These are phyloP conservation scores for Knoxdaviesia capensis DNA, from an alignment of 2,329 filamentous ascomycete species.

Conservation along the genomic window DNA sequence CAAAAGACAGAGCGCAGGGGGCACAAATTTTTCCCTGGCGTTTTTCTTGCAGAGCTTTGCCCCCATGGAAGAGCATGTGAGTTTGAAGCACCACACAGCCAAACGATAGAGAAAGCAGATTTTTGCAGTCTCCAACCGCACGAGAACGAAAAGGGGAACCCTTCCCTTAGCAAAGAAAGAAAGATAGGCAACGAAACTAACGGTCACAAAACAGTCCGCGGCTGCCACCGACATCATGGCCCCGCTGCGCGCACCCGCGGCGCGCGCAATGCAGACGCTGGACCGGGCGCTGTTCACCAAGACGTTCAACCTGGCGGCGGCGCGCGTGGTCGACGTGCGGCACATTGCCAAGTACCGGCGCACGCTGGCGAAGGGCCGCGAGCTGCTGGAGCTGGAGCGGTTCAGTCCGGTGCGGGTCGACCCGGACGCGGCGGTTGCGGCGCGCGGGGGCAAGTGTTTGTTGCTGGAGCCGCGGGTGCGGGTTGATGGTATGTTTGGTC, in stretches of 20 bases:
- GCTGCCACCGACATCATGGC: constrained; percentile 18
- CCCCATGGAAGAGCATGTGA: no score
- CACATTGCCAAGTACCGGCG: constrained; percentile 55
- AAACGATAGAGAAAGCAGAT: no score
- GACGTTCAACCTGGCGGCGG: constrained; percentile 57
- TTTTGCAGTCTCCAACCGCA: no score
- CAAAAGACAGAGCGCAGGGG: no score
- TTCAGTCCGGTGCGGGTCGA: constrained; percentile 42
- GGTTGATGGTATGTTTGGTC: constrained; percentile 19
- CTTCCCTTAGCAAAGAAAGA: no score
- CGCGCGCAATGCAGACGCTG: constrained; percentile 59
- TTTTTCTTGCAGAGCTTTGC: no score
- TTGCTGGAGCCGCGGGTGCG: constrained; percentile 37
- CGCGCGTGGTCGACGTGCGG: constrained; percentile 53
- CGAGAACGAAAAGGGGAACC: no score
- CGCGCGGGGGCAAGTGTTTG: constrained; percentile 39
- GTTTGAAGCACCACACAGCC: no score
- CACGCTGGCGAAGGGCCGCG: constrained; percentile 41
- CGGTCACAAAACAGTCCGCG: no score
- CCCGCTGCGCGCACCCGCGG: constrained; percentile 58
- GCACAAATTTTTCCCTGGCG: no score
- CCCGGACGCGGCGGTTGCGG: constrained; percentile 31
- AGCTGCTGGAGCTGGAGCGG: constrained; percentile 44
- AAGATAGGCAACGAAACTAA: no score
- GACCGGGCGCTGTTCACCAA: constrained; percentile 71